Conservation (phyloP, 805 yeast genomes). For the Debaryomyces prosopidis region DNA sequence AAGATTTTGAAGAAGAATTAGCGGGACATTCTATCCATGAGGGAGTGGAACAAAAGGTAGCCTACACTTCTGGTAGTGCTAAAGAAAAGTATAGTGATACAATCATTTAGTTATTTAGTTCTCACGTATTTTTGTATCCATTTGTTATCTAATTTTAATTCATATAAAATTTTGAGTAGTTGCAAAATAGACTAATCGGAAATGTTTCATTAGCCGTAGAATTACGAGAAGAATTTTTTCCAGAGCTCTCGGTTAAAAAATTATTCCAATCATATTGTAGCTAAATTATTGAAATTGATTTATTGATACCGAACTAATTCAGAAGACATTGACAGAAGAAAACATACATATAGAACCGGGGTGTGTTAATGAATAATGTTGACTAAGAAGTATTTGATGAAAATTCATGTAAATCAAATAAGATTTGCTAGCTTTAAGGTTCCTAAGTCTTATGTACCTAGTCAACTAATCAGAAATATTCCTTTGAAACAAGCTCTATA, state of each 20-base stretch:
- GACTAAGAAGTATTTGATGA: too few relatives aligned
- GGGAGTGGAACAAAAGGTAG: conserved; percentile 13
- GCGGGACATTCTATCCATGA: conserved; percentile 26
- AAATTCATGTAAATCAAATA: too few relatives aligned
- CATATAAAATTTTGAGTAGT: too few relatives aligned
- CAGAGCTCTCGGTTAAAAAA: not conserved
- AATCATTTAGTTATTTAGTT: not conserved
- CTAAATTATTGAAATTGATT: too few relatives aligned
- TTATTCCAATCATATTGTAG: too few relatives aligned
- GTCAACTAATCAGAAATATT: conserved; percentile 9
- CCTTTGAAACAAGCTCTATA: conserved; percentile 12
- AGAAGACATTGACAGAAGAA: too few relatives aligned
- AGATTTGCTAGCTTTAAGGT: conserved; percentile 8
- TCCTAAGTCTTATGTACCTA: conserved; percentile 17
- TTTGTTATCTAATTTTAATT: too few relatives aligned
- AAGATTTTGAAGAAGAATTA: conserved; percentile 53
- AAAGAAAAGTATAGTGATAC: conserved; percentile 1
- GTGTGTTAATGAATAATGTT: too few relatives aligned
- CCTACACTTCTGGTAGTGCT: conserved; percentile 11
- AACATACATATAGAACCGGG: too few relatives aligned
- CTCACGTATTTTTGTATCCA: too few relatives aligned
- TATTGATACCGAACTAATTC: too few relatives aligned
- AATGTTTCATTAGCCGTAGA: not conserved
- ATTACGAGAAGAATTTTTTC: not conserved
- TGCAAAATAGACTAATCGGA: not conserved